Base-by-base conservation (phyloP, 2,329 filamentous ascomycete genomes). In the Hypoxylon sp. region DNA sequence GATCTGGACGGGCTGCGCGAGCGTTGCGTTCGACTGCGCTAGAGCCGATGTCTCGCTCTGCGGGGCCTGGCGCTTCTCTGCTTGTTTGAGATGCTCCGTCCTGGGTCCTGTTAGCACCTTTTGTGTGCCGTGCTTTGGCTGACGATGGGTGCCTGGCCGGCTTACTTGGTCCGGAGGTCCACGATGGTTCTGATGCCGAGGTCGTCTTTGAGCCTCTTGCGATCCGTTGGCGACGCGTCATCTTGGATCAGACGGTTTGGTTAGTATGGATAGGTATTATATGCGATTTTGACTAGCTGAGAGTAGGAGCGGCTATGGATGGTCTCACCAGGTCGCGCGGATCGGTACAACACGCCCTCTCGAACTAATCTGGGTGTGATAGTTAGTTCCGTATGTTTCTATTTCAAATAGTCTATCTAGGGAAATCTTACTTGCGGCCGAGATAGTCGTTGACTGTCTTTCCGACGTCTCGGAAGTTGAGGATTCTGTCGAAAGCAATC, bases 391-490 rank as follows among this genome's bases (percentile, higher is more conserved):
- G 26, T 57, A 20, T 42, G 46, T 7, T 22, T 20, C 3, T 12
- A 32, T 7, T 16, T 14, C 7, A 3, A 7, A 11, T 11, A 12
- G 16, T 14, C 11, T n/a, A 4, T 8, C 7, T 18, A 46, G 4
- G 16, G 4, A 18, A 24, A 1, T n/a, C 80, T 70, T 80, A 89
- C 89, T 82, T 84, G 67, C 80, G 80, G 22, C 84, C 84, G 3
- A 87, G 77, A 65, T 84, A 84, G 24, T 78, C 74, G 71, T 93
- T 93, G 70, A 93, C 82, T 0, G 87, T 88, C 67, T 82, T 80
- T 40, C 89, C 91, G 44, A 94, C 89, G 81, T 95, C 92, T 61
- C 92, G 87, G 74, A 94, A 93, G 77, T 95, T 95, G 71, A 90
- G 79, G 52, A 94, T 83, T 54, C 84, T 84, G 62, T 89, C 82